These are phyloP conservation scores for Epichloe scottii DNA, from an alignment of 2,329 filamentous ascomycete species.

Conservation along the genomic window DNA sequence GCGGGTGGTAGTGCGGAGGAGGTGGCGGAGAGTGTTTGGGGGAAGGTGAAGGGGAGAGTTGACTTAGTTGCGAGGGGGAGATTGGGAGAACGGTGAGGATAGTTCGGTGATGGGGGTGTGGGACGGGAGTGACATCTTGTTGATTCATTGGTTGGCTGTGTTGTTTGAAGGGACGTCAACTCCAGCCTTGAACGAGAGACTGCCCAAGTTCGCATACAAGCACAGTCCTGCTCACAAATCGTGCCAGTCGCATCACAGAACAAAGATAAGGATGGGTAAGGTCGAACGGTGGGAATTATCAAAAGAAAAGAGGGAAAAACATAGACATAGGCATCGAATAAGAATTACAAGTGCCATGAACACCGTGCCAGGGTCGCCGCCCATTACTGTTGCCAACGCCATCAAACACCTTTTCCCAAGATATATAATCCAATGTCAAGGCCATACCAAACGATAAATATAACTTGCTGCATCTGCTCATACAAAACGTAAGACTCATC, in stretches of 20 bases:
- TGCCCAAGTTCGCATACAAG: too few species aligned
- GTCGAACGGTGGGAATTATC: too few species aligned
- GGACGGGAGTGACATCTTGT: neutral
- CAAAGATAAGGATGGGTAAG: too few species aligned
- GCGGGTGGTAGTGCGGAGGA: conserved; percentile 42
- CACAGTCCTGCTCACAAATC: too few species aligned
- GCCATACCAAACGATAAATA: neutral
- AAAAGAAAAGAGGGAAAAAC: neutral
- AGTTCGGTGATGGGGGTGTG: conserved; percentile 16
- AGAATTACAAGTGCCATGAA: neutral
- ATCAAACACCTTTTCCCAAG: neutral
- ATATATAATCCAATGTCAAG: neutral
- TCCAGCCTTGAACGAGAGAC: too few species aligned
- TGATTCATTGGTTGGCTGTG: too few species aligned
- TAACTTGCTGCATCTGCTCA: neutral
- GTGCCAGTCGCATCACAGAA: too few species aligned
- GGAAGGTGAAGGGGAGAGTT: conserved; percentile 32
- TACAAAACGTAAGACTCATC: neutral
- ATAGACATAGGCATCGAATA: too few species aligned
- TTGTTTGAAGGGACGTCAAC: too few species aligned
- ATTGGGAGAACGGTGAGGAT: conserved; percentile 32
- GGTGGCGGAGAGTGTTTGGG: conserved; percentile 44
- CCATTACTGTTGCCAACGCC: neutral
- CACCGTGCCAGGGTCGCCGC: neutral
- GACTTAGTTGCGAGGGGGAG: conserved; percentile 37